Evolutionary conservation across 2,329 filamentous ascomycete species (phyloP).

Genomic region (Fusarium setosum): DNA sequence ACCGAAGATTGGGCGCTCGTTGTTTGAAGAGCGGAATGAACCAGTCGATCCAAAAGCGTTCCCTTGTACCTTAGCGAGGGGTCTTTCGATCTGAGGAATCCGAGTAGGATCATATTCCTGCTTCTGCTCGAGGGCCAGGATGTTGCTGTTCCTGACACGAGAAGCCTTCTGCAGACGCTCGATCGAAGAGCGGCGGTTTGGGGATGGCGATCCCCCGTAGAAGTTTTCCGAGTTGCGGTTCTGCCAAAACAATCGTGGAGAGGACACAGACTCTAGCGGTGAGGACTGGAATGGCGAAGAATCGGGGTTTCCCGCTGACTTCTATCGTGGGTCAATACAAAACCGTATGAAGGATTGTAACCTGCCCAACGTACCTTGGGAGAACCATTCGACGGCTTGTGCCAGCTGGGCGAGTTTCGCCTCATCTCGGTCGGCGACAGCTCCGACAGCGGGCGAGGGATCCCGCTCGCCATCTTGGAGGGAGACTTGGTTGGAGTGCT

Average conservation of each 20-base stretch:
- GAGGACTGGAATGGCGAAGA: conserved; percentile 89
- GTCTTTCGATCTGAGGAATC: conserved; percentile 82
- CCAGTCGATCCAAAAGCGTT: conserved; percentile 74
- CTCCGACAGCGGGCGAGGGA: conserved; percentile 85
- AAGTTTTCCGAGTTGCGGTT: conserved; percentile 80
- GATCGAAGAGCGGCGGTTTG: conserved; percentile 87
- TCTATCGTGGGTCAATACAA: conserved; percentile 59
- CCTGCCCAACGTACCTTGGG: conserved; percentile 49
- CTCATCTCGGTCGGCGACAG: conserved; percentile 87
- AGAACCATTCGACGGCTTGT: conserved; percentile 73
- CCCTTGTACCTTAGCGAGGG: conserved; percentile 80
- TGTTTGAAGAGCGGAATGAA: conserved; percentile 63
- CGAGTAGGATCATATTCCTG: conserved; percentile 90
- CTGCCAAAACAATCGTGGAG: conserved; percentile 94
- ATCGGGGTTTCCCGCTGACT: conserved; percentile 76
- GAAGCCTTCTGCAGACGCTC: conserved; percentile 96
- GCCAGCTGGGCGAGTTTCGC: conserved; percentile 93
- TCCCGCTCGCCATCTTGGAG: conserved; percentile 69
- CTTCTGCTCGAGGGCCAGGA: conserved; percentile 92
- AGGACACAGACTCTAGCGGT: conserved; percentile 74
- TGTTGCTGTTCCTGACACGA: conserved; percentile 97
- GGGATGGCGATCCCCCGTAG: conserved; percentile 73
- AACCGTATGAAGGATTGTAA: conserved; percentile 21
- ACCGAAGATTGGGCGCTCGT: conserved; percentile 52
- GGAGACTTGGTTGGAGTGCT: conserved; percentile 69